Evolutionary conservation across 495 filamentous ascomycete species (phyloP).

Genomic region (Aspergillus coremiiformis): DNA sequence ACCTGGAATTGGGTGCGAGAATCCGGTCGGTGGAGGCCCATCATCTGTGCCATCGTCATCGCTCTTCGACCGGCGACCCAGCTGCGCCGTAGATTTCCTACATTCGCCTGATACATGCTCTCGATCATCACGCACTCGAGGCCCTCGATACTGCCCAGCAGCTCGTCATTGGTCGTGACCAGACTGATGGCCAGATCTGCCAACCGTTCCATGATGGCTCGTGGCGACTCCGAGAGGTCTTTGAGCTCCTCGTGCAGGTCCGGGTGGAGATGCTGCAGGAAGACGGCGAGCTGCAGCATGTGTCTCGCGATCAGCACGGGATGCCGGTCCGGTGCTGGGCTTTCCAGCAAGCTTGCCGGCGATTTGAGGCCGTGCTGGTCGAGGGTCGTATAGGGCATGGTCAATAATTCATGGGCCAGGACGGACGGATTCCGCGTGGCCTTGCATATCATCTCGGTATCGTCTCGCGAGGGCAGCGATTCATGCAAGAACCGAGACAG

Average conservation of each 20-base stretch:
- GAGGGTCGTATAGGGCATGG: conserved; percentile 10
- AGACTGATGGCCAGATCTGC: conserved; percentile 8
- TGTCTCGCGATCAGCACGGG: conserved; percentile 18
- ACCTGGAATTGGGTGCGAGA: conserved; percentile 10
- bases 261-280: conserved; percentile 18
- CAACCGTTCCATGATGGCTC: conserved; percentile 10
- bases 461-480: conserved; percentile 11
- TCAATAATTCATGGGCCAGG: conserved; percentile 11
- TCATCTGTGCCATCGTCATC: conserved; percentile 23
- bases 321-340: conserved; percentile 11
- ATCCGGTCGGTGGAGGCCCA: conserved; percentile 35
- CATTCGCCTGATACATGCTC: conserved; percentile 35
- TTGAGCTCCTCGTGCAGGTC: conserved; percentile 3
- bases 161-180: conserved; percentile 14
- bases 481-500: conserved; percentile 10
- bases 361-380: conserved; percentile 6
- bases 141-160: conserved; percentile 24
- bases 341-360: conserved; percentile 3
- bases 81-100: conserved; percentile 37
- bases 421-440: conserved; percentile 5
- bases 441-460: conserved; percentile 12
- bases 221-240: conserved; percentile 9
- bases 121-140: conserved; percentile 46
- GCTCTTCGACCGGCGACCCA: conserved; percentile 41
- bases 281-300: conserved; percentile 12